Evolutionary conservation across 2,329 filamentous ascomycete species (phyloP).

Genomic region (Pseudogymnoascus sp.): DNA sequence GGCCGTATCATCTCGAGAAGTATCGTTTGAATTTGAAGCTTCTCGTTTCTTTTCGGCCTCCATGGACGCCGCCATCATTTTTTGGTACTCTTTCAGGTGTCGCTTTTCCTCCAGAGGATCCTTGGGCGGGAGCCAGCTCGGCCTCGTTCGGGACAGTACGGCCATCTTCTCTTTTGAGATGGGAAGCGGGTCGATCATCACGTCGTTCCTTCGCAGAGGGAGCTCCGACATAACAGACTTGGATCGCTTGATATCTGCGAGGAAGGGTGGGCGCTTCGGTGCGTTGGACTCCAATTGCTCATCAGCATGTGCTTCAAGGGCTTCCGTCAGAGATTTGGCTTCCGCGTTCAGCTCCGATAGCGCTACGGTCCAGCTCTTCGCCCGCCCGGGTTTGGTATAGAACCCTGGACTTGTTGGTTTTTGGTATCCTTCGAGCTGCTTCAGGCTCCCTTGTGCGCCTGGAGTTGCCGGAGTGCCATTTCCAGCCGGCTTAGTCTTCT

Average conservation of each 20-base stretch:
- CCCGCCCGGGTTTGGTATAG: conserved; percentile 34
- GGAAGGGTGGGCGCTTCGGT: conserved; percentile 21
- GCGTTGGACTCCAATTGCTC: conserved; percentile 46
- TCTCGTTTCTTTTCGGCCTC: conserved; percentile 54
- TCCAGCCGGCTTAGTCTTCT: conserved; percentile 31
- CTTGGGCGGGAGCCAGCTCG: conserved; percentile 79
- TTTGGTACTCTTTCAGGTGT: conserved; percentile 78
- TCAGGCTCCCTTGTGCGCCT: conserved; percentile 50
- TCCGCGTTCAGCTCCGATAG: conserved; percentile 63
- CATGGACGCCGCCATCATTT: conserved; percentile 63
- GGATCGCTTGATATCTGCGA: conserved; percentile 39
- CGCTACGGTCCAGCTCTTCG: conserved; percentile 68
- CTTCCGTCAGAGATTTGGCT: conserved; percentile 66
- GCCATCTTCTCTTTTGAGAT: conserved; percentile 83
- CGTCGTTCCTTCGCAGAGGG: conserved; percentile 52
- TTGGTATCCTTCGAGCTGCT: conserved; percentile 34
- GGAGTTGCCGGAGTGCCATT: conserved; percentile 56
- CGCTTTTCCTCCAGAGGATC: conserved; percentile 84
- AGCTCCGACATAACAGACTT: conserved; percentile 62
- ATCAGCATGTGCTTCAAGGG: conserved; percentile 70
- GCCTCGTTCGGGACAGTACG: conserved; percentile 69
- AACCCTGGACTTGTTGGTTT: neutral
- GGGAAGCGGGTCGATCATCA: conserved; percentile 77
- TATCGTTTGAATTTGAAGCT: conserved; percentile 43
- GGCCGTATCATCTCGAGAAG: conserved; percentile 44